Conservation (phyloP, 768 basidiomycete species). For the Xanthoconium stramineum region DNA sequence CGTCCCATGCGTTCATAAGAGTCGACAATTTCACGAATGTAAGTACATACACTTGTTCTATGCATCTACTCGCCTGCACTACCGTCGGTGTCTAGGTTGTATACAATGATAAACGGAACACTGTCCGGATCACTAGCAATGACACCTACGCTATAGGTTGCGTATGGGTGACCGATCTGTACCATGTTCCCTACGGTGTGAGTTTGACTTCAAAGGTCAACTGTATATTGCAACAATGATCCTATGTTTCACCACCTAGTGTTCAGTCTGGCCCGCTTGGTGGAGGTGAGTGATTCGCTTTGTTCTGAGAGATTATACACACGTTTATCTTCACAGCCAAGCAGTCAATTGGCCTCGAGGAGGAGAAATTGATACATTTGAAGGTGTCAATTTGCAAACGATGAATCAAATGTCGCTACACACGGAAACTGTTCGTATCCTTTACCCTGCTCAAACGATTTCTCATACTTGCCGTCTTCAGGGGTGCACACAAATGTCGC, state of each 20-base stretch:
- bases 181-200: constrained; percentile 64
- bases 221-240: not conserved
- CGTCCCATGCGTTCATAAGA: constrained; percentile 72
- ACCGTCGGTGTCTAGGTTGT: constrained; percentile 18
- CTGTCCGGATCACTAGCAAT: constrained; percentile 58
- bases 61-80: not conserved
- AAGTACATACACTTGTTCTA: constrained; percentile 7
- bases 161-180: constrained; percentile 62
- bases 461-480: constrained; percentile 7
- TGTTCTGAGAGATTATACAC: not conserved
- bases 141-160: constrained; percentile 57
- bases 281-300: constrained; percentile 32
- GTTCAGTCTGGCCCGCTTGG: constrained; percentile 71
- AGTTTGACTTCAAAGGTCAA: constrained; percentile 19
- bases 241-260: constrained; percentile 35
- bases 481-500: constrained; percentile 53
- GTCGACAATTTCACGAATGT: constrained; percentile 69
- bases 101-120: constrained; percentile 59
- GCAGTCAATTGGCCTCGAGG: constrained; percentile 60
- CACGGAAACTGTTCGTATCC: constrained; percentile 46
- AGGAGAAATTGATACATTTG: constrained; percentile 78
- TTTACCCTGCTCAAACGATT: not conserved
- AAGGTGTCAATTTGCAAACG: constrained; percentile 68
- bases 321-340: constrained; percentile 32
- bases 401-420: constrained; percentile 75